phyloP scores from a whole-genome alignment of 345 rosid genomes.

The Eucalyptus polyanthemos region DNA sequence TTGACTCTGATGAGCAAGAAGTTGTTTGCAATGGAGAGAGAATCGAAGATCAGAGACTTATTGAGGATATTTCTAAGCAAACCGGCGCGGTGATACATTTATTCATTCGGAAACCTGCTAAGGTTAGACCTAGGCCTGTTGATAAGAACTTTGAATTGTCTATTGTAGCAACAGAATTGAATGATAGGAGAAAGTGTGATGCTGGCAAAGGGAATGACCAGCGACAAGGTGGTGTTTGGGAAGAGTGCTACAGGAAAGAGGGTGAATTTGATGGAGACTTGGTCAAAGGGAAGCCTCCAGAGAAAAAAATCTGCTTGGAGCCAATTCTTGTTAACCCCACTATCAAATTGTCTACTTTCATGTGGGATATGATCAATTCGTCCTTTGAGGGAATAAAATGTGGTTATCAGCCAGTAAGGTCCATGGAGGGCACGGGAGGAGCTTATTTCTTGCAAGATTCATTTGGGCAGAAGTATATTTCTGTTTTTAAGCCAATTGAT shows the following conservation, averaged over 20 bases:
- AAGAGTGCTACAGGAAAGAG: not conserved
- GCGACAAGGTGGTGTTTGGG: not conserved
- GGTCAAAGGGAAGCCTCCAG: conserved; percentile 6
- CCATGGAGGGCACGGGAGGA: conserved; percentile 35
- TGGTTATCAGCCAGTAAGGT: conserved; percentile 17
- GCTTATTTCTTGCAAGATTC: conserved; percentile 34
- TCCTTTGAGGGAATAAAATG: conserved; percentile 19
- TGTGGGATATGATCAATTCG: conserved; percentile 14
- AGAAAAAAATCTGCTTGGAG: conserved; percentile 8
- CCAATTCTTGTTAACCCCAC: conserved; percentile 19
- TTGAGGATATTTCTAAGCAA: conserved; percentile 37
- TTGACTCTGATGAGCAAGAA: conserved; percentile 47
- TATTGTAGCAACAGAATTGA: conserved; percentile 27
- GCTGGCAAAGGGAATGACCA: not conserved
- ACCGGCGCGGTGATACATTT: conserved; percentile 50
- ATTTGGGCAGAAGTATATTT: conserved; percentile 13
- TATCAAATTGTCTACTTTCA: conserved; percentile 4
- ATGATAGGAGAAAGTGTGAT: conserved; percentile 4
- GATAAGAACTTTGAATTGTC: conserved; percentile 58
- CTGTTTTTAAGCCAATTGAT: conserved; percentile 38
- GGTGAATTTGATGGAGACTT: not conserved
- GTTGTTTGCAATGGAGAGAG: conserved; percentile 54
- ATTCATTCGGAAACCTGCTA: conserved; percentile 47
- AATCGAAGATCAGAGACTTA: conserved; percentile 53
- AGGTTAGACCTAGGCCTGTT: conserved; percentile 47